Evolutionary conservation across 2,329 filamentous ascomycete genomes (phyloP).

Genomic region (Microdochium nivale): DNA sequence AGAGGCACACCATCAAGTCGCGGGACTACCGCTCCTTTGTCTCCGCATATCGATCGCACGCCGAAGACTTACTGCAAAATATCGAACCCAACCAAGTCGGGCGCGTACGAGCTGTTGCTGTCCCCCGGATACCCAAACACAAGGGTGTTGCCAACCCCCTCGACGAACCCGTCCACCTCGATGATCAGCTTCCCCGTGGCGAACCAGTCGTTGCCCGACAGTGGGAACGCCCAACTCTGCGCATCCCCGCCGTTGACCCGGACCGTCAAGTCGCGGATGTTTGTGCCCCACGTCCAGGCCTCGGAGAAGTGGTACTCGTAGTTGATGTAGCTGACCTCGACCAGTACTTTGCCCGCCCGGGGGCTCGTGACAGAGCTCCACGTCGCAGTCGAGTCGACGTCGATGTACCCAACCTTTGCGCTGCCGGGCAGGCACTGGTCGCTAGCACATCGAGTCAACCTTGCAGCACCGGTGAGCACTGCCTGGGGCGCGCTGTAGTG

Average conservation of each 20-base stretch:
- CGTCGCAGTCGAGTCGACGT: constrained; percentile 20
- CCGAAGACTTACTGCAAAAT: constrained; percentile 14
- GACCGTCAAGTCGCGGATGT: constrained; percentile 40
- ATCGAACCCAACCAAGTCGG: constrained; percentile 35
- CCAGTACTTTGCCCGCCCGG: constrained; percentile 24
- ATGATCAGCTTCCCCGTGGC: constrained; percentile 36
- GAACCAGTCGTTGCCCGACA: constrained; percentile 41
- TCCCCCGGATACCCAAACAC: constrained; percentile 20
- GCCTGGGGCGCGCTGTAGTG: constrained; percentile 33
- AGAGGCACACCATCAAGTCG: too few species aligned
- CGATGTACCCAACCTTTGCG: constrained; percentile 31
- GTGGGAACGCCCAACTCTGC: constrained; percentile 39
- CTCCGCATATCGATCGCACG: neutral
- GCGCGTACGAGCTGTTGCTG: constrained; percentile 17
- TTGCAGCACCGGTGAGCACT: constrained; percentile 24
- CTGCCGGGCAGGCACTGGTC: constrained; percentile 32
- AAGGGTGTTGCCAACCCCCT: constrained; percentile 26
- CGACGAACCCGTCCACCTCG: constrained; percentile 34
- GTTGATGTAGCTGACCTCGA: constrained; percentile 43
- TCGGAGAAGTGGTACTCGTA: constrained; percentile 36
- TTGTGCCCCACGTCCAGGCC: constrained; percentile 33
- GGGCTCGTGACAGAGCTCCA: constrained; percentile 23
- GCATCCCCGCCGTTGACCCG: constrained; percentile 31
- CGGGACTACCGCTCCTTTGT: too few species aligned
- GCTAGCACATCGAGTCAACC: constrained; percentile 22